Conservation (phyloP, 306 rosid species). For the Ormosia emarginata region DNA sequence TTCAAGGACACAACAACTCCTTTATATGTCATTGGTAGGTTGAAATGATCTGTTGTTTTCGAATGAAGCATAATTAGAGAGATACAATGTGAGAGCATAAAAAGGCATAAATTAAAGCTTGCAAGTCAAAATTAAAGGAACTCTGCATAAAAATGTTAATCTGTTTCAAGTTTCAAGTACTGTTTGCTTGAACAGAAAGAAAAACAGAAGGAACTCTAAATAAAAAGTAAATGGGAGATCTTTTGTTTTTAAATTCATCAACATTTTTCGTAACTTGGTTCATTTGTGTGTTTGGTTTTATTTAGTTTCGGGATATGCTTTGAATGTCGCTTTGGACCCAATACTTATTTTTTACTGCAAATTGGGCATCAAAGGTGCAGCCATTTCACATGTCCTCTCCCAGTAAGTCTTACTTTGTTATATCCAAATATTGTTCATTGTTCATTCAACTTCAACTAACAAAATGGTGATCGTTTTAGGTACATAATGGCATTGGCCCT, state of each 20-base stretch:
- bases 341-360: constrained; percentile 66
- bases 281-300: constrained; percentile 1
- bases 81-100: not conserved
- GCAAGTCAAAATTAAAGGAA: not conserved
- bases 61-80: not conserved
- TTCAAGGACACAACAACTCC: constrained; percentile 97
- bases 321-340: constrained; percentile 77
- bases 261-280: not conserved
- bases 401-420: constrained; percentile 60
- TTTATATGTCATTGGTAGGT: constrained; percentile 76
- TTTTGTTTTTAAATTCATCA: not conserved
- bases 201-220: not conserved
- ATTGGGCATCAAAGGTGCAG: constrained; percentile 90
- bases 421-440: not conserved
- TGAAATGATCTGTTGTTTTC: not conserved
- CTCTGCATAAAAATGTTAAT: too few species aligned
- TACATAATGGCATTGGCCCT: constrained; percentile 72
- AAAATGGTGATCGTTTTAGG: constrained; percentile 40
- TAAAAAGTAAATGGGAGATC: not conserved
- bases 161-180: not conserved
- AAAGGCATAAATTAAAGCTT: not conserved
- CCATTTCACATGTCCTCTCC: constrained; percentile 86
- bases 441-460: not conserved
- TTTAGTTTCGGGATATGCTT: constrained; percentile 64
- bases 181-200: not conserved